Conservation (phyloP, 176 grass and related monocot genomes). For the Thinopyrum elongatum region DNA sequence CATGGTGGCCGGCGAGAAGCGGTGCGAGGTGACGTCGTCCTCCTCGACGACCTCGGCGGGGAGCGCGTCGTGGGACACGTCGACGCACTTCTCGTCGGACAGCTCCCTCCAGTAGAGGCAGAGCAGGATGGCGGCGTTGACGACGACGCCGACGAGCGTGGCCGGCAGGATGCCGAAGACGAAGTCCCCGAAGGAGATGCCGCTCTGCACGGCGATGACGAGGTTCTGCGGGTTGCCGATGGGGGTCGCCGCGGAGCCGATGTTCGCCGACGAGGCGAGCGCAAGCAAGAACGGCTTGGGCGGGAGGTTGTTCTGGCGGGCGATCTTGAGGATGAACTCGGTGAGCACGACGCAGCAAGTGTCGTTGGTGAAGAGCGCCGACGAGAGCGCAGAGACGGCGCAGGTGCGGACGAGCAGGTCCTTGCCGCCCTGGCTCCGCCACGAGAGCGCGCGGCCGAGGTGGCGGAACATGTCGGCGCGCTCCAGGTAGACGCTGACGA, state of each 20-base stretch:
- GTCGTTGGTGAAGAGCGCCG: constrained; percentile 93
- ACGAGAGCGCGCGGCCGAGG: constrained; percentile 59
- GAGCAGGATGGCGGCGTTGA: constrained; percentile 75
- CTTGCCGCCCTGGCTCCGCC: constrained; percentile 73
- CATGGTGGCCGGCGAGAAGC: constrained; percentile 91
- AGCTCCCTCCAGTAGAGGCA: constrained; percentile 64
- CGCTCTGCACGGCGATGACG: constrained; percentile 84
- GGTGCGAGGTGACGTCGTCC: constrained; percentile 75
- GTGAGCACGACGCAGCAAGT: constrained; percentile 97
- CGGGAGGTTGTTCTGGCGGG: constrained; percentile 84
- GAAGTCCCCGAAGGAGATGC: constrained; percentile 71
- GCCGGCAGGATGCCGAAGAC: constrained; percentile 71
- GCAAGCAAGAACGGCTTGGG: constrained; percentile 73
- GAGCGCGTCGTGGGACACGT: constrained; percentile 5
- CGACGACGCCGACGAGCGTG: constrained; percentile 49
- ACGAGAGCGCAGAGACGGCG: constrained; percentile 62
- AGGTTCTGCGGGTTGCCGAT: constrained; percentile 99
- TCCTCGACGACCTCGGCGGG: constrained; percentile 54
- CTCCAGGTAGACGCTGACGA: constrained; percentile 92
- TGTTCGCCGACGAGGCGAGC: constrained; percentile 80
- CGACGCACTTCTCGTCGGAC: constrained; percentile 49
- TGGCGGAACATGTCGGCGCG: constrained; percentile 90
- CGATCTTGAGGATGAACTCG: constrained; percentile 96
- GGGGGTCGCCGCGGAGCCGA: constrained; percentile 77
- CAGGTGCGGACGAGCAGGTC: constrained; percentile 86